Conservation (phyloP, 768 basidiomycete species). For the Pleurotus platypus region DNA sequence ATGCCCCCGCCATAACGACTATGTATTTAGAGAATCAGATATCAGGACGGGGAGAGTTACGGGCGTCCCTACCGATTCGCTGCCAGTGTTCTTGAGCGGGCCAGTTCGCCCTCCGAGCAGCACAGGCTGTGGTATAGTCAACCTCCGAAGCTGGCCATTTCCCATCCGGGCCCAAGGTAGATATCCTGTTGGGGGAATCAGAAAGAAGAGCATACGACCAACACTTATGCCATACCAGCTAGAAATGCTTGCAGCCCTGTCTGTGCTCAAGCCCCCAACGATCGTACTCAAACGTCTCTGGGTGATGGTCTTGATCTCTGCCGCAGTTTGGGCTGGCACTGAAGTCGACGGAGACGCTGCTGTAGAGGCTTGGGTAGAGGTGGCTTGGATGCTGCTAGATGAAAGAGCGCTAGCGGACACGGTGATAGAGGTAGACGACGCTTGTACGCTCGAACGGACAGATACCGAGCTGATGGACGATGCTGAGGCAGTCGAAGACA, state of each 20-base stretch:
- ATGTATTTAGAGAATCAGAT: conserved; percentile 3
- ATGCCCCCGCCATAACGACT: conserved; percentile 56
- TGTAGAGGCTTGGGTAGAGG: background rate
- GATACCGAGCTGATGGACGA: too few relatives aligned
- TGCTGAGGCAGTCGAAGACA: too few relatives aligned
- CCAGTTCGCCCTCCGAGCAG: conserved; percentile 65
- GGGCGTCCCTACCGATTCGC: conserved; percentile 38
- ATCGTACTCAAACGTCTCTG: conserved; percentile 39
- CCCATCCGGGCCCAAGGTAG: conserved; percentile 42
- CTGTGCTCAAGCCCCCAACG: conserved; percentile 29
- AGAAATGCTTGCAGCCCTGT: conserved; percentile 29
- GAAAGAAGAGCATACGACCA: background rate
- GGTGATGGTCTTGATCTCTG: conserved; percentile 28
- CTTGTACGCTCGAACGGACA: too few relatives aligned
- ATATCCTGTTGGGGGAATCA: conserved; percentile 29
- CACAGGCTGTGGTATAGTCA: conserved; percentile 62
- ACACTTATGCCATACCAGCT: conserved; percentile 27
- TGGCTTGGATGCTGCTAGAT: too few relatives aligned
- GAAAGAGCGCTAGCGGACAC: background rate
- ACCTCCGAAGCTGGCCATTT: conserved; percentile 55
- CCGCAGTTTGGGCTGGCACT: conserved; percentile 14
- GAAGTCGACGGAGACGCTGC: background rate
- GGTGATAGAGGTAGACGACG: background rate
- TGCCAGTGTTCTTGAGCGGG: conserved; percentile 60
- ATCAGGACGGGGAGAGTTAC: background rate